Evolutionary conservation across 306 rosid genomes (phyloP).

Genomic region (Prunus mongolica): DNA sequence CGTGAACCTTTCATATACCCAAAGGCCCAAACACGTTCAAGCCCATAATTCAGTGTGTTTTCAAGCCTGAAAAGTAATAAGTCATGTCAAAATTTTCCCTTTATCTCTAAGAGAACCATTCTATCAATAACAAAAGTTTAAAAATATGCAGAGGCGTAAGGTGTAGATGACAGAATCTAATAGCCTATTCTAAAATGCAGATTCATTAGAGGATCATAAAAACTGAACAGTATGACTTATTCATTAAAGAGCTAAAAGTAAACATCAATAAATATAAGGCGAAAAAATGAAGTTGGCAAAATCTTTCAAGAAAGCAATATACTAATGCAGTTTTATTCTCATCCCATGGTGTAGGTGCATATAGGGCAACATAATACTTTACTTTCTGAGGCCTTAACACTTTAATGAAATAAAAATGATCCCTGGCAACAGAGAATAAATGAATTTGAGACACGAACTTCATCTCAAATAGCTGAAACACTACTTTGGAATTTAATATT

Average conservation of each 20-base stretch:
- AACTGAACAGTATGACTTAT: neutral
- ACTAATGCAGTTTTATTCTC: neutral
- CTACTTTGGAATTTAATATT: neutral
- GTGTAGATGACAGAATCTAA: neutral
- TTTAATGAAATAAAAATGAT: neutral
- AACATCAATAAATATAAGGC: neutral
- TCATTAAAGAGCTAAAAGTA: neutral
- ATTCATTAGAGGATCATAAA: neutral
- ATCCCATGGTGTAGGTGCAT: neutral
- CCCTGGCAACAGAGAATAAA: neutral
- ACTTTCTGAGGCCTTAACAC: neutral
- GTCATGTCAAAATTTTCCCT: neutral
- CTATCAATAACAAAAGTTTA: neutral
- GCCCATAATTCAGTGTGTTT: conserved; percentile 95
- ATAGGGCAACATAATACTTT: neutral
- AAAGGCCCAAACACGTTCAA: conserved; percentile 99
- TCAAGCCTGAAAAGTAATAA: conserved; percentile 69
- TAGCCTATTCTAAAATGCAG: neutral
- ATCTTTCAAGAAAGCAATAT: neutral
- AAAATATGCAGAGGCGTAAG: neutral
- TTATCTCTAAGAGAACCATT: neutral
- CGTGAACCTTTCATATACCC: conserved; percentile 94
- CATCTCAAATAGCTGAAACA: neutral
- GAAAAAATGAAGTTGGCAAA: neutral
- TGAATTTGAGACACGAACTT: neutral